Conservation (phyloP, 257 asterid genomes). For the Capsicum baccatum region DNA sequence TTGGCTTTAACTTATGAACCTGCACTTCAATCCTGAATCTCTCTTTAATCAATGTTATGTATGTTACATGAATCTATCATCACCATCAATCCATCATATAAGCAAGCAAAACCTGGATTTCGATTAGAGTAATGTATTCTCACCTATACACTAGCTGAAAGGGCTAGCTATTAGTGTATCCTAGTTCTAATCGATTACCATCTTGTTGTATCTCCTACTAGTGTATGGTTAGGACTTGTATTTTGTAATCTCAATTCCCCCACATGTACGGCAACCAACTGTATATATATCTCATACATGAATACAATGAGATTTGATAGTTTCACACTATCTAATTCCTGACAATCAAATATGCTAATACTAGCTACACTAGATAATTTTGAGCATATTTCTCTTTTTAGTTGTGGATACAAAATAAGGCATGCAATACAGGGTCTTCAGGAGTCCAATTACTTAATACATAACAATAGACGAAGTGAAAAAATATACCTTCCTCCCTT, state of each 20-base stretch:
- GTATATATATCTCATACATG: not conserved
- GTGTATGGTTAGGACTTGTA: not conserved
- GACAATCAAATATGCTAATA: not conserved
- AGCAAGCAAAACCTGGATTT: not conserved
- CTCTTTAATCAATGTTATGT: not conserved
- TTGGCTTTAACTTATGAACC: not conserved
- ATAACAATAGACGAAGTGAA: not conserved
- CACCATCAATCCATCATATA: not conserved
- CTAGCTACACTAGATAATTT: not conserved
- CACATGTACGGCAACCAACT: not conserved
- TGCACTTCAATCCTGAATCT: not conserved
- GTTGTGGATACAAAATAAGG: not conserved
- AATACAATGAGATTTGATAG: not conserved
- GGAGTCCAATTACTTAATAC: not conserved
- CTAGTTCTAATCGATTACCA: not conserved
- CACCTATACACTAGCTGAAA: slow-evolving; percentile 1
- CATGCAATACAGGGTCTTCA: slow-evolving; percentile 2
- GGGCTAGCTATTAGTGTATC: not conserved
- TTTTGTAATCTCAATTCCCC: not conserved
- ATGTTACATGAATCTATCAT: not conserved
- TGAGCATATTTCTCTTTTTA: not conserved
- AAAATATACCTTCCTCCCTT: slow-evolving; percentile 87
- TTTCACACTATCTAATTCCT: not conserved
- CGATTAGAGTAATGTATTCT: slow-evolving; percentile 5
- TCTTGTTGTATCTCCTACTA: not conserved